A percentile compares a stretch with the other conserved stretches of the same genome.
Evolutionary conservation across 2,329 filamentous ascomycete genomes (phyloP).

Genomic region (Aphanoascus verrucosus): DNA sequence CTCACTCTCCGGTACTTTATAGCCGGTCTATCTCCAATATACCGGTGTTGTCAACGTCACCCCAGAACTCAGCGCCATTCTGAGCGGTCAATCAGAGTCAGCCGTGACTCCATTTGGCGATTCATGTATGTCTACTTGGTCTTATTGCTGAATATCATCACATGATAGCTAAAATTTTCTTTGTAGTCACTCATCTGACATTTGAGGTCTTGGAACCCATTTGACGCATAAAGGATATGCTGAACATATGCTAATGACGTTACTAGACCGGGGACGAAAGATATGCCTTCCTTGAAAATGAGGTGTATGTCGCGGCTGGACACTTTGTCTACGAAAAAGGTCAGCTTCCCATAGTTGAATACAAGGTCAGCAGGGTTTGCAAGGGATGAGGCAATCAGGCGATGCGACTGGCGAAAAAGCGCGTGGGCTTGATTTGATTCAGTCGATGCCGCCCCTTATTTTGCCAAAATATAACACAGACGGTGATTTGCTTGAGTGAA

Average conservation of each 20-base stretch:
- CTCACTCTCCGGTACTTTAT: neutral
- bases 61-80: conserved; percentile 26
- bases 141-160: neutral
- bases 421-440: too few relatives aligned
- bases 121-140: conserved; percentile 26
- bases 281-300: conserved; percentile 34
- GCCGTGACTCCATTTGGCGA: conserved; percentile 31
- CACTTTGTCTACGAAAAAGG: conserved; percentile 31
- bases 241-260: neutral
- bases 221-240: neutral
- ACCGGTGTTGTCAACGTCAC: conserved; percentile 31
- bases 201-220: conserved; percentile 26
- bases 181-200: conserved; percentile 28
- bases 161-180: neutral
- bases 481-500: neutral
- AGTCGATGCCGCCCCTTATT: neutral
- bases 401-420: neutral
- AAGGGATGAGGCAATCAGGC: conserved; percentile 13
- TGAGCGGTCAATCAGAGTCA: conserved; percentile 25
- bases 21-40: conserved; percentile 31
- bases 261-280: conserved; percentile 32
- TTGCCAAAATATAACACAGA: neutral
- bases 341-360: conserved; percentile 32
- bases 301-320: conserved; percentile 33
- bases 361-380: conserved; percentile 33